phyloP scores from a whole-genome alignment of 257 asterid genomes.

The Cynanchum wilfordii region DNA sequence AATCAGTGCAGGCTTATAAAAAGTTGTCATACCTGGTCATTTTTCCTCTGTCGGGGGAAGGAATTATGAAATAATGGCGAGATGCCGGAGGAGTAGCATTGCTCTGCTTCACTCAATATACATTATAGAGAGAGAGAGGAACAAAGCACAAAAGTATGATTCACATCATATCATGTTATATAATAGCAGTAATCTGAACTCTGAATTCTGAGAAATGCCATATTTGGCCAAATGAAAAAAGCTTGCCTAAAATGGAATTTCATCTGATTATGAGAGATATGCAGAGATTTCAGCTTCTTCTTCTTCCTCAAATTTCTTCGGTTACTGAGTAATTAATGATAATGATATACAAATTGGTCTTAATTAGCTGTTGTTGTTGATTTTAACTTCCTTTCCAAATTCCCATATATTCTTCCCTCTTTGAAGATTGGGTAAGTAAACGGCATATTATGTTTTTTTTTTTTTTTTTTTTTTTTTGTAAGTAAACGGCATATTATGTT shows the following conservation, averaged over 20 bases:
- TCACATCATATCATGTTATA: too few relatives aligned
- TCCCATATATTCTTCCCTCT: neutral
- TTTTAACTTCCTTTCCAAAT: neutral
- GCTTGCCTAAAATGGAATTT: neutral
- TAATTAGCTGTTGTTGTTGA: neutral
- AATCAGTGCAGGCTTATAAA: neutral
- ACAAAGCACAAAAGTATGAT: too few relatives aligned
- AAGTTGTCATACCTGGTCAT: neutral
- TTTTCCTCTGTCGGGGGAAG: neutral
- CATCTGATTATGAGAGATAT: neutral
- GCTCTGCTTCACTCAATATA: too few relatives aligned
- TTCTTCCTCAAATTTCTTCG: neutral
- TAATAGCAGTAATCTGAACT: too few relatives aligned
- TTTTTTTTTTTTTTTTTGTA: too few relatives aligned
- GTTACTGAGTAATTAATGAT: neutral
- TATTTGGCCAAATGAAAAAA: too few relatives aligned
- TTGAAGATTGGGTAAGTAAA: neutral
- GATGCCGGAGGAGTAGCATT: too few relatives aligned
- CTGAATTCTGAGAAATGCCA: too few relatives aligned
- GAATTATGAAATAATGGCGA: too few relatives aligned
- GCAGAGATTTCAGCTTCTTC: neutral
- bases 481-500: neutral
- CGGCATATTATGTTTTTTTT: too few relatives aligned
- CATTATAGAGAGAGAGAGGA: too few relatives aligned
- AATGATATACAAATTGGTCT: neutral